Evolutionary conservation across 2,329 filamentous ascomycete species (phyloP), one percentile per base, ranked within the genome.

Genomic region (Cyclaneusma minus): DNA sequence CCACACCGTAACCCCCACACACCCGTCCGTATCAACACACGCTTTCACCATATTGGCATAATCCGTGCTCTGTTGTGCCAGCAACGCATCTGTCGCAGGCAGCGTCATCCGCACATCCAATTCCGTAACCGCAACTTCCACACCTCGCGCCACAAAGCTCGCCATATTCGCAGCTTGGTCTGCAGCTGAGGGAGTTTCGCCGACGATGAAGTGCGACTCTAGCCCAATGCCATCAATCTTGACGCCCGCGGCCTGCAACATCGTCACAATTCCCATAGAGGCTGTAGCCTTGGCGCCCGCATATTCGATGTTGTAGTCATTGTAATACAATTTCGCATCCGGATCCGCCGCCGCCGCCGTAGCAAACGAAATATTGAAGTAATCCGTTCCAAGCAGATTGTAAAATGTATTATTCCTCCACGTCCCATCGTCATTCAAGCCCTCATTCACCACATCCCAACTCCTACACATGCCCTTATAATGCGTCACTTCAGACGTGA

Each of bases 391-490:
- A 11, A 75, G 58, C 16, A 57, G 57, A 16, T 56, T 45, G 45
- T 61, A 60, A 49, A 69, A 76, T 33, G 71, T 56, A 29, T 48
- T 55, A 30, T 53, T 39, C 29, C 67, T 55, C 48, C 55, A 65
- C 6, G 53, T 58, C 9, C 65, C 67, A 36, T 64, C 59, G 12
- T 74, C 69, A 30, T 62, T 58, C 21, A 71, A 55, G 4, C 60
- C 64, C 51, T 77, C 70, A 44, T 77, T 77, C 13, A 74, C 59
- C 0, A 77, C 70, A 29, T 77, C 70, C 69, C 69, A 77, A 16
- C 61, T 57, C 43, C 67, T 66, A 47, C 69, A 72, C 37, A 64
- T 55, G 29, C 65, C 62, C 44, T 62, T 61, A 52, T 64, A 74
- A 47, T 73, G 59, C 9, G 49, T 53, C 5, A 65, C 62, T 25